Evolutionary conservation across 352 stramenopile species (phyloP).

Genomic region (Globisporangium ultimum): DNA sequence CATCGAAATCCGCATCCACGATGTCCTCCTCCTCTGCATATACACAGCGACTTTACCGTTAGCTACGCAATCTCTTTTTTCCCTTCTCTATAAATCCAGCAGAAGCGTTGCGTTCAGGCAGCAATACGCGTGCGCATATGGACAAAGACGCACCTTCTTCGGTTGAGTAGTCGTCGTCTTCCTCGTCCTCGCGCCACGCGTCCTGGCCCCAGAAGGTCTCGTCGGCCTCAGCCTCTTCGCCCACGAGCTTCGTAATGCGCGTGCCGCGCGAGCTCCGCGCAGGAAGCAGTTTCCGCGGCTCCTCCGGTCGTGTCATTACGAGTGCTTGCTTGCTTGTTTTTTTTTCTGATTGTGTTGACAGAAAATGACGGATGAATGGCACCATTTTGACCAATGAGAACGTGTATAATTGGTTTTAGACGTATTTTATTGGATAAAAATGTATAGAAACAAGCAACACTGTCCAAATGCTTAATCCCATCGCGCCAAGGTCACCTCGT

Average conservation of each 20-base stretch:
- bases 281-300: slow-evolving; percentile 43
- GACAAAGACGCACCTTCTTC: slow-evolving; percentile 59
- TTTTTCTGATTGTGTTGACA: no score
- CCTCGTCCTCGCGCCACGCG: slow-evolving; percentile 79
- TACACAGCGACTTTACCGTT: neutral
- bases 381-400: no score
- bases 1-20: slow-evolving; percentile 88
- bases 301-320: no score
- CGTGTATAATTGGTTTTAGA: no score
- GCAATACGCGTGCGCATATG: no score
- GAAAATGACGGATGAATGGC: no score
- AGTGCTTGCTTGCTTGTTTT: no score
- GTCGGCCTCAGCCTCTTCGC: slow-evolving; percentile 85
- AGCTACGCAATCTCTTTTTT: no score
- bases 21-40: slow-evolving; percentile 82
- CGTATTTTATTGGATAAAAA: no score
- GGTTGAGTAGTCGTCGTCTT: slow-evolving; percentile 86
- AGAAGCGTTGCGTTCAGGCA: no score
- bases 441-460: no score
- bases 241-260: slow-evolving; percentile 82
- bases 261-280: slow-evolving; percentile 60
- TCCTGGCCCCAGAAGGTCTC: slow-evolving; percentile 86
- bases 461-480: slow-evolving; percentile 30
- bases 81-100: no score
- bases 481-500: slow-evolving; percentile 58